Evolutionary conservation across 768 basidiomycete species (phyloP), one percentile per base, ranked within the genome.

Genomic region (Asterophora lycoperdoides): DNA sequence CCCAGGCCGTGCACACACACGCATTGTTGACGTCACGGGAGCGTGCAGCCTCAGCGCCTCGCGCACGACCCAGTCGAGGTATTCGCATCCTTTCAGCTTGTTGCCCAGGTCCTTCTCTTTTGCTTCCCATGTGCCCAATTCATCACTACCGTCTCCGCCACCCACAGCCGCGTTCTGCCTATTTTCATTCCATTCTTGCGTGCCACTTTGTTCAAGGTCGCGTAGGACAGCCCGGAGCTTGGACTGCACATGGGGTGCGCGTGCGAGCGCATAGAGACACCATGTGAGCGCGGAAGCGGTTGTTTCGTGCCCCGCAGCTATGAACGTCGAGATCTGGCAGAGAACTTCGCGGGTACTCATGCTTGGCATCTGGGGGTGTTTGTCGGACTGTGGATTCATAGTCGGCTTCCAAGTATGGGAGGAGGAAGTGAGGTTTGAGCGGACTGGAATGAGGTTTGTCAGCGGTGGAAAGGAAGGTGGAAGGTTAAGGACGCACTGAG

Each of bases 251-350:
- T 60, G 62, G 0, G 74, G 75, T 40, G 74, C 60, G 46, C 71
- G 53, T 8, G 60, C 59, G 46, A 86, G 74, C 36, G 76, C 73
- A 60, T 80, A 82, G 2, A 86, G 68, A 46, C 76, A 77, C 83
- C 83, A 87, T 6, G 80, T 72, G 13, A 85, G 66, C 3, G 81
- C 77, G 5, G 72, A 72, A 0, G 79, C 70, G 14, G 76, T 76
- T 1, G 82, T 83, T 60, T 86, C 83, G 65, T 86, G 78, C 9
- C 84, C 84, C 4, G 81, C 79, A 11, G 78, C 71, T 26, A 85
- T 69, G 60, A 85, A 84, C 0, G 80, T 83, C 9, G 77, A 75
- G 52, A 84, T 83, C 54, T 84, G 84, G 55, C 72, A 80, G 18
- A 81, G 65, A 1, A 79, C 73, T 52, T 87, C 82, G n/a, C 70